Evolutionary conservation across 2,329 filamentous ascomycete genomes (phyloP), one percentile per base, ranked within the genome.

Genomic region (Hypoxylon sp.): DNA sequence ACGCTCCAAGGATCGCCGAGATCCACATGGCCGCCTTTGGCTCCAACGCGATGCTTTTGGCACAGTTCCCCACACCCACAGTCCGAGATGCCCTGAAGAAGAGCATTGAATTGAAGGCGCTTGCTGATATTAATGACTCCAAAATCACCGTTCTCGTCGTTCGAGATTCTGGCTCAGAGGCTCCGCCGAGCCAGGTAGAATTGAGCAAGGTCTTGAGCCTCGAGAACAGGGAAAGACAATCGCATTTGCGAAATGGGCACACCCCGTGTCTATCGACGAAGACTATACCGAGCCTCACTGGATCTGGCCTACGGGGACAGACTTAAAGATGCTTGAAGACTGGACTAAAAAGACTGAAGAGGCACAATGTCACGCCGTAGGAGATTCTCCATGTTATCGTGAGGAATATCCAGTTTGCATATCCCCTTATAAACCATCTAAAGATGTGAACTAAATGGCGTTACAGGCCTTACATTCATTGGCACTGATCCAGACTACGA

Each of bases 221-320:
- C 48, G 14, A 50, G 23, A 4, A 11, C 43, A 4, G 9, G 52
- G 55, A 5, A 28, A 51, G 17, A 55, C 68, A 2, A 49, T 75
- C 7, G 69, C 75, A 14, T 76, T 75, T 34, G 74, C 74, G 7
- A 76, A 75, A 41, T 75, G 73, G 73, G 51, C 71, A 10, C 72
- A 74, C 45, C 71, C 74, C 0, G 55, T 72, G 5, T 6, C 34
- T 2, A 21, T 13, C 1, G 51, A 59, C 28, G 70, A 72, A 7
- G 49, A 70, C 2, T 67, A 74, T 19, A 49, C 43, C 9, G 75
- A 76, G 38, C 34, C 71, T 14, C 58, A 67, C 10, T 75, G 75
- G 73, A 58, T 68, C 32, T 76, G 73, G 72, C 75, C 73, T 1
- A 34, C 34, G 9, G 73, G 73, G 11, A 75, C 75, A 5, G 55